Evolutionary conservation across 257 asterid genomes (phyloP).

Genomic region (Cruciata laevipes): DNA sequence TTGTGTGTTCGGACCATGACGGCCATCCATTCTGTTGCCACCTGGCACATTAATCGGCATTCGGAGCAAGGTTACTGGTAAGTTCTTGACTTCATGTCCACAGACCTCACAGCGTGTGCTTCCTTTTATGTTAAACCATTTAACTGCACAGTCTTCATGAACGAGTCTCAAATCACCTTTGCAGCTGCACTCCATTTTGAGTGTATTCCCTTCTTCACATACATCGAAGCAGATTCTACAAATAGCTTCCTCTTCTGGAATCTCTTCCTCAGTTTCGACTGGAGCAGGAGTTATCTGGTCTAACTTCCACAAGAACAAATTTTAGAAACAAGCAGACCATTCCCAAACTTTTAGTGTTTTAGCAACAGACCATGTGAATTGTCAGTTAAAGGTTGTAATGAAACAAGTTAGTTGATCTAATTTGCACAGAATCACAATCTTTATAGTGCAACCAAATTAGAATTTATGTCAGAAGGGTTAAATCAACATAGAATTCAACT

Average conservation of each 20-base stretch:
- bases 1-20: constrained; percentile 23
- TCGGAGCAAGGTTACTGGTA: constrained; percentile 83
- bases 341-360: background rate
- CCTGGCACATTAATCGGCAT: constrained; percentile 33
- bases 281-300: constrained; percentile 59
- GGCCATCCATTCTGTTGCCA: constrained; percentile 30
- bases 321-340: background rate
- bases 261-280: constrained; percentile 67
- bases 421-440: too few species aligned
- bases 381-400: background rate
- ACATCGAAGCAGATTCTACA: constrained; percentile 88
- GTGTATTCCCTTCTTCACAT: constrained; percentile 67
- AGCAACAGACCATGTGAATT: background rate
- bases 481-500: background rate
- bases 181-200: constrained; percentile 89
- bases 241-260: constrained; percentile 94
- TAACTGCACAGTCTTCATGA: constrained; percentile 80
- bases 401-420: background rate
- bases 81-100: constrained; percentile 65
- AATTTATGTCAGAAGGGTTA: background rate
- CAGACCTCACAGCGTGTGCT: constrained; percentile 72
- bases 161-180: constrained; percentile 79
- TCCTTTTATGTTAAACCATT: constrained; percentile 77
- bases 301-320: constrained; percentile 19
- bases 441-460: background rate